These are phyloP conservation scores for Paraurostyla sp. DNA, from an alignment of 73 alveolate species.

Conservation along the genomic window DNA sequence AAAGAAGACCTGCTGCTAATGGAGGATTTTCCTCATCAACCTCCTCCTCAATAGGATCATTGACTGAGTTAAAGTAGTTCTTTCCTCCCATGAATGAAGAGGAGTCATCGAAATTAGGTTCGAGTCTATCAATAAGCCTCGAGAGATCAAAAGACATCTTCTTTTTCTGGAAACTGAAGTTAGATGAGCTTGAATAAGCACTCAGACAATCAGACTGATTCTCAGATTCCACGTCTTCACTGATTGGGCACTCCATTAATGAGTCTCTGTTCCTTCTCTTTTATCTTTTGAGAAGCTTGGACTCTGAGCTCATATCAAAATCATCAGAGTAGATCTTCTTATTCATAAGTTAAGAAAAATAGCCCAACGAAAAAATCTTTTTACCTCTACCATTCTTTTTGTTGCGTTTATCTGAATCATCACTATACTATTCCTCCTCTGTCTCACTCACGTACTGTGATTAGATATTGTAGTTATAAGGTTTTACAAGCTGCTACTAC, in stretches of 20 bases:
- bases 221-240: constrained; percentile 34
- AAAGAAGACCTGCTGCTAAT: neutral
- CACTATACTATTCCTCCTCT: constrained; percentile 30
- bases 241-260: constrained; percentile 29
- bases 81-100: neutral
- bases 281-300: neutral
- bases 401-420: constrained; percentile 23
- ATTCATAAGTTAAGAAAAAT: constrained; percentile 28
- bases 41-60: constrained; percentile 32
- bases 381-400: neutral
- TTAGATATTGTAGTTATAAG: neutral
- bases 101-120: constrained; percentile 10
- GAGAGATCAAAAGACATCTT: constrained; percentile 19
- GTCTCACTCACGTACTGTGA: constrained; percentile 53
- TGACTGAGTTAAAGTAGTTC: neutral
- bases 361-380: constrained; percentile 20
- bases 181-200: neutral
- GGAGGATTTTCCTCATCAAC: constrained; percentile 30
- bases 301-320: constrained; percentile 29
- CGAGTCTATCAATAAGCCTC: constrained; percentile 12
- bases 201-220: neutral
- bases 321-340: constrained; percentile 52
- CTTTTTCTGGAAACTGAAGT: neutral
- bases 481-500: neutral
- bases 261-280: neutral